Evolutionary conservation across 495 filamentous ascomycete species (phyloP).

Genomic region (Aspergillus coremiiformis): DNA sequence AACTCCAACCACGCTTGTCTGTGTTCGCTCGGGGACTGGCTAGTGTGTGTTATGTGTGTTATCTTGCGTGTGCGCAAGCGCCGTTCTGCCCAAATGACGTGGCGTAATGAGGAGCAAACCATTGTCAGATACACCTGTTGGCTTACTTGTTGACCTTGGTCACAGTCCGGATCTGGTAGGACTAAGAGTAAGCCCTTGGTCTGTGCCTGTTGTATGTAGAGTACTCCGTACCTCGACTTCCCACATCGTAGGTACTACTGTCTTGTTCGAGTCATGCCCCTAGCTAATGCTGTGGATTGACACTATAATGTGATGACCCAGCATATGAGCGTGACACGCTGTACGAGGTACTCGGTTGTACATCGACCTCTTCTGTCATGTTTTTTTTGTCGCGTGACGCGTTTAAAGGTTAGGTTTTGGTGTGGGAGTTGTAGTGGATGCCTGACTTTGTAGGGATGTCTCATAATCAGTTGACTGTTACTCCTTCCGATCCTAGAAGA

Average conservation of each 20-base stretch:
- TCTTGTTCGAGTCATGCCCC: conserved; percentile 5
- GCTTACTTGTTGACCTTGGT: background rate
- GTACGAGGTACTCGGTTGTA: conserved; percentile 11
- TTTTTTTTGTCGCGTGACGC: conserved; percentile 8
- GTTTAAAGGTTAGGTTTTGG: conserved; percentile 6
- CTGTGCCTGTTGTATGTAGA: background rate
- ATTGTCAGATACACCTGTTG: conserved; percentile 2
- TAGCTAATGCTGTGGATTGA: background rate
- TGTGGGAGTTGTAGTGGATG: background rate
- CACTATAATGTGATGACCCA: conserved; percentile 9
- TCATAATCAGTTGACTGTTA: conserved; percentile 2
- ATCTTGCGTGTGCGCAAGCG: conserved; percentile 5
- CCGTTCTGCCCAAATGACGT: conserved; percentile 16
- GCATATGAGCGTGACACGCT: conserved; percentile 9
- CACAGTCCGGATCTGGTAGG: background rate
- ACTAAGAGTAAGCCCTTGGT: background rate
- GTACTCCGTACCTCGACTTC: background rate
- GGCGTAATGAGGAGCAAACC: conserved; percentile 11
- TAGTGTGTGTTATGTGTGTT: background rate
- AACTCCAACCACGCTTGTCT: conserved; percentile 12
- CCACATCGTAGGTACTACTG: background rate
- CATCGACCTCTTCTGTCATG: conserved; percentile 7
- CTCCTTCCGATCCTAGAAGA: background rate
- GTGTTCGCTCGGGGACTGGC: conserved; percentile 10
- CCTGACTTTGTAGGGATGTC: conserved; percentile 9